Evolutionary conservation across 148 eudicot species (phyloP), one percentile per base, ranked within the genome.

Genomic region (Vaccinium myrtillus): DNA sequence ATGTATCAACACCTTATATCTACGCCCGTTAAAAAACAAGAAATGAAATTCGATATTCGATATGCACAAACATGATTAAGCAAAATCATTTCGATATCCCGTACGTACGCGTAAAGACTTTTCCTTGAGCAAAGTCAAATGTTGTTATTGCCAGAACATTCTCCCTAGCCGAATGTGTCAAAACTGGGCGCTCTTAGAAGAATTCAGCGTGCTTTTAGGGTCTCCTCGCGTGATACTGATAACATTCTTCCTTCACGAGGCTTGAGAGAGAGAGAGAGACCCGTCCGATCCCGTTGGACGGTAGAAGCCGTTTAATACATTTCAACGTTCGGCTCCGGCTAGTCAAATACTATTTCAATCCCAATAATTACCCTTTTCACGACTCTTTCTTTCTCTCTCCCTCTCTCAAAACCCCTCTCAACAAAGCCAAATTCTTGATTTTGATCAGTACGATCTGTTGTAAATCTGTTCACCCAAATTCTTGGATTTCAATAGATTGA

Each of bases 371-470:
- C 56, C 51, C 53, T 58, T 13, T 39, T 53, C 77, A 32, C 39
- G 43, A 39, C 6, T 11, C 39, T 50, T 15, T 23, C 6, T 1
- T 5, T 23, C 39, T 5, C 19, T 3, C 23, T 30, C 63, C 4
- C 39, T 5, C 19, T 3, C 23, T 30, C 63, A 39, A 39, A 39
- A 39, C 39, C 69, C 16, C 48, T 43, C 12, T 74, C 51, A 18
- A 15, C 13, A 39, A 74, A 74, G 30, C 56, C 2, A 1, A 43
- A 43, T 43, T 36, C 70, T 25, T 49, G 50, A 59, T 51, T 80
- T 80, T 8, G 83, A 80, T 80, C 74, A 61, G 19, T 11, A 51
- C 36, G 83, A 80, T 80, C 74, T 61, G 55, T 80, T 59, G 58
- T 54, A 13, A 54, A 25, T 23, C 73, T 5, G 73, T 69, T 12